A percentile compares a stretch with the other conserved stretches of the same genome.
Evolutionary conservation across 2,329 filamentous ascomycete genomes (phyloP).

Genomic region (Colletotrichum sp.): DNA sequence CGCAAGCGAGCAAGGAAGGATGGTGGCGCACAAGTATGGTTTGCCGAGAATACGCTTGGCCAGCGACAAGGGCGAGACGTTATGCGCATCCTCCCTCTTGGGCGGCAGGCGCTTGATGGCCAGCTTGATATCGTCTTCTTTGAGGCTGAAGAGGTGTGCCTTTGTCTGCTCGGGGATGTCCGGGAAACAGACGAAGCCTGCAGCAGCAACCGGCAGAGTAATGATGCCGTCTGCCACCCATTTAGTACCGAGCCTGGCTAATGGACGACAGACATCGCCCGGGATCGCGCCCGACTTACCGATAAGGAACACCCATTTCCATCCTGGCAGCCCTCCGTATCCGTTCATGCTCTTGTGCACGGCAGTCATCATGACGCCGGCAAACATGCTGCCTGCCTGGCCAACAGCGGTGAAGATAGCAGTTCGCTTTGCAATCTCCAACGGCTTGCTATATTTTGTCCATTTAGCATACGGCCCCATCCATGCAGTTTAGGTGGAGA

Average conservation of each 20-base stretch:
- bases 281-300: not conserved
- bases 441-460: slow-evolving; percentile 38
- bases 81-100: slow-evolving; percentile 36
- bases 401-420: slow-evolving; percentile 68
- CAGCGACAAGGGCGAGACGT: slow-evolving; percentile 32
- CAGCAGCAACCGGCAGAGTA: slow-evolving; percentile 55
- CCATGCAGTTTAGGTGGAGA: slow-evolving; percentile 25
- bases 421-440: slow-evolving; percentile 66
- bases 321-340: slow-evolving; percentile 48
- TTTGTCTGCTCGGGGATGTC: slow-evolving; percentile 46
- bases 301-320: slow-evolving; percentile 52
- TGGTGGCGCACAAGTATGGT: slow-evolving; percentile 29
- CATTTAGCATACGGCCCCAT: not conserved
- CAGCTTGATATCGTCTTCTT: slow-evolving; percentile 28
- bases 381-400: slow-evolving; percentile 64
- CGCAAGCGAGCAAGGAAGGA: not conserved
- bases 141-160: slow-evolving; percentile 37
- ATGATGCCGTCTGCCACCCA: slow-evolving; percentile 47
- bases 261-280: not conserved
- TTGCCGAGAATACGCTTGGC: slow-evolving; percentile 30
- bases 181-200: slow-evolving; percentile 54
- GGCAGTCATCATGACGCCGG: slow-evolving; percentile 61
- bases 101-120: slow-evolving; percentile 33
- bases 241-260: not conserved
- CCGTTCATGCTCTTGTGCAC: slow-evolving; percentile 42